A percentile compares a stretch with the other conserved stretches of the same genome.
Conservation (phyloP, 2,329 filamentous ascomycete genomes). For the Botrytis tulipae region DNA sequence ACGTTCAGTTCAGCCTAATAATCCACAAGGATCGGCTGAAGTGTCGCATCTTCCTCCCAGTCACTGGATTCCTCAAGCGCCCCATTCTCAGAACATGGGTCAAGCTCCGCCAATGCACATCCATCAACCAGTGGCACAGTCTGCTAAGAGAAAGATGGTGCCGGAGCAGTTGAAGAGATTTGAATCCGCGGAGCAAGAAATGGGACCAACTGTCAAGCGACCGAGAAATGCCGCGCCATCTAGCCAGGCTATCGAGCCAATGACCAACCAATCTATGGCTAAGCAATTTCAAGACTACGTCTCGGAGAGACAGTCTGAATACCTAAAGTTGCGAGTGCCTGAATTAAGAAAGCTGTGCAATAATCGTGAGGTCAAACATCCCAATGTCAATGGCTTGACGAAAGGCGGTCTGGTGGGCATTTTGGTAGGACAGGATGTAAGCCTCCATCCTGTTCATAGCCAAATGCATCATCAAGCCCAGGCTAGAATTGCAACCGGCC, state of each 20-base stretch:
- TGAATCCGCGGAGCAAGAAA: rapidly evolving
- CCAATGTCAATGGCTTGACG: rapidly evolving
- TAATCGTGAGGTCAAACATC: neutral
- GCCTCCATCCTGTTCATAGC: no score
- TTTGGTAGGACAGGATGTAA: neutral
- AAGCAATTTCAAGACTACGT: neutral
- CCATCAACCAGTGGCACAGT: neutral
- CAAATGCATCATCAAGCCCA: neutral
- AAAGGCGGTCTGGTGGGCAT: neutral
- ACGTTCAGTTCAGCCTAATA: rapidly evolving
- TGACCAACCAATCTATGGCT: neutral
- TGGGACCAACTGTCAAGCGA: neutral
- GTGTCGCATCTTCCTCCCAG: neutral
- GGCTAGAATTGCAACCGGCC: no score
- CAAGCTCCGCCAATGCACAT: neutral
- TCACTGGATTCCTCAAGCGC: neutral
- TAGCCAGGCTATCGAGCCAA: rapidly evolving
- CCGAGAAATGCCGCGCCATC: neutral
- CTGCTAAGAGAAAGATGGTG: neutral
- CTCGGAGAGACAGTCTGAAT: neutral
- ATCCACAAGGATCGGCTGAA: neutral
- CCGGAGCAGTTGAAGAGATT: neutral
- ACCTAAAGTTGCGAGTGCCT: neutral
- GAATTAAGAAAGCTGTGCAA: neutral
- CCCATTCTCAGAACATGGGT: neutral